Evolutionary conservation across 2,329 filamentous ascomycete genomes (phyloP).

Genomic region (Diplodia scrobiculata): DNA sequence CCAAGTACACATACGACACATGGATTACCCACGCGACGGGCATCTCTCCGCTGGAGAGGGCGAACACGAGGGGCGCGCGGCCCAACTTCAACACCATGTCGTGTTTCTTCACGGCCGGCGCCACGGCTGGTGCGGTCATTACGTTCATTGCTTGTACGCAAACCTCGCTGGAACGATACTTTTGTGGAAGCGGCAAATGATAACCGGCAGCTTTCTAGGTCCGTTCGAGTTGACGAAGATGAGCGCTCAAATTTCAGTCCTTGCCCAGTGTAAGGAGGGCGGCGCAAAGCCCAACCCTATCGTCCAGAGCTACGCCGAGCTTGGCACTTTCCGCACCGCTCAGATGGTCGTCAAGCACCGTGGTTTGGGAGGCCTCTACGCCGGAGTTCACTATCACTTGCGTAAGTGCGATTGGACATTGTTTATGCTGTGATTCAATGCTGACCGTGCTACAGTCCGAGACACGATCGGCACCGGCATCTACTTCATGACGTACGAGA

Average conservation of each 20-base stretch:
- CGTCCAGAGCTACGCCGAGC: constrained; percentile 68
- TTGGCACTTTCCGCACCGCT: constrained; percentile 75
- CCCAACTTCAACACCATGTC: constrained; percentile 72
- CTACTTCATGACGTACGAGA: constrained; percentile 89
- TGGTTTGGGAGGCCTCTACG: constrained; percentile 73
- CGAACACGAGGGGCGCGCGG: constrained; percentile 68
- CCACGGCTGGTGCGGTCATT: constrained; percentile 76
- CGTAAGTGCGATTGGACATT: constrained; percentile 55
- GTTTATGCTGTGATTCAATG: neutral
- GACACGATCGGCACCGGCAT: constrained; percentile 82
- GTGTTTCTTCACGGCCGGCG: constrained; percentile 77
- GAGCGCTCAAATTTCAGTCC: constrained; percentile 79
- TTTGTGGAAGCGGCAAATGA: neutral
- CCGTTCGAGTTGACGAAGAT: constrained; percentile 90
- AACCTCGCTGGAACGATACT: neutral
- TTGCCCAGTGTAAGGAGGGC: constrained; percentile 63
- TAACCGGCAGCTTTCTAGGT: constrained; percentile 48
- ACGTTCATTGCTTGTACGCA: constrained; percentile 71
- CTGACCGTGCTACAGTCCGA: constrained; percentile 58
- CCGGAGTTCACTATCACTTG: constrained; percentile 76
- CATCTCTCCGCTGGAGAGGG: constrained; percentile 71
- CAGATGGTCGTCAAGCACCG: constrained; percentile 75
- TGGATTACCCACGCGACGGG: constrained; percentile 67
- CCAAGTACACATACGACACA: constrained; percentile 71
- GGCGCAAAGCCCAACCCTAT: constrained; percentile 42